Evolutionary conservation across 2,329 filamentous ascomycete genomes (phyloP).

Genomic region (Paracamarosporium sp.): DNA sequence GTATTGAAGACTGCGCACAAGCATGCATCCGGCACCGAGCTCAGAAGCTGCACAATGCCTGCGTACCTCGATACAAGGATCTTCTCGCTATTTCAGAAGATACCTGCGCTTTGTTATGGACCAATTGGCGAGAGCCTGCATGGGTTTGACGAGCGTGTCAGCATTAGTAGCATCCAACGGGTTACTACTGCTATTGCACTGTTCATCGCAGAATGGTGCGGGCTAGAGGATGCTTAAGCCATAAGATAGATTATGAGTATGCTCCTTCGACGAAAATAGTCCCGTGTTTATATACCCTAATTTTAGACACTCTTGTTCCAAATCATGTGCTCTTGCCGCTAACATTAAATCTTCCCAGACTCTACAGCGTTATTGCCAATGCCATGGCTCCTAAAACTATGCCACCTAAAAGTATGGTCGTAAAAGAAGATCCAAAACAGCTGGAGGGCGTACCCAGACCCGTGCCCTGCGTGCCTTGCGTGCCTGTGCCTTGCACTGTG

Average conservation of each 20-base stretch:
- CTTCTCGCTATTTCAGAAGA: constrained; percentile 27
- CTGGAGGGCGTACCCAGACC: too few species aligned
- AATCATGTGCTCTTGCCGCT: too few species aligned
- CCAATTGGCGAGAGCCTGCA: constrained; percentile 22
- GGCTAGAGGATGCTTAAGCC: constrained; percentile 15
- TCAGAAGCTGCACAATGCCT: constrained; percentile 22
- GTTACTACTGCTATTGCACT: constrained; percentile 24
- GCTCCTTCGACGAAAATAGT: too few species aligned
- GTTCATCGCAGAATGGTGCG: constrained; percentile 29
- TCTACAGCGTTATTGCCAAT: too few species aligned
- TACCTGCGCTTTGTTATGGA: constrained; percentile 27
- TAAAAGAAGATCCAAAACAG: too few species aligned
- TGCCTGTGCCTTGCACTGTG: too few species aligned
- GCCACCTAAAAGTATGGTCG: too few species aligned
- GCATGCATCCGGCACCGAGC: constrained; percentile 15
- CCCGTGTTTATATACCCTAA: background rate
- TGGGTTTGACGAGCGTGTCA: constrained; percentile 26
- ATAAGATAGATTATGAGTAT: background rate
- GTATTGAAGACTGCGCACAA: constrained; percentile 19
- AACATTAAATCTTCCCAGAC: too few species aligned
- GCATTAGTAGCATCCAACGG: constrained; percentile 24
- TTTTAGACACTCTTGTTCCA: too few species aligned
- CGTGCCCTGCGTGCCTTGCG: too few species aligned
- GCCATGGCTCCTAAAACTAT: too few species aligned
- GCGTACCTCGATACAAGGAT: constrained; percentile 24